Evolutionary conservation across 108 stramenopile genomes (phyloP).

Genomic region (Discostella pseudostelligera): DNA sequence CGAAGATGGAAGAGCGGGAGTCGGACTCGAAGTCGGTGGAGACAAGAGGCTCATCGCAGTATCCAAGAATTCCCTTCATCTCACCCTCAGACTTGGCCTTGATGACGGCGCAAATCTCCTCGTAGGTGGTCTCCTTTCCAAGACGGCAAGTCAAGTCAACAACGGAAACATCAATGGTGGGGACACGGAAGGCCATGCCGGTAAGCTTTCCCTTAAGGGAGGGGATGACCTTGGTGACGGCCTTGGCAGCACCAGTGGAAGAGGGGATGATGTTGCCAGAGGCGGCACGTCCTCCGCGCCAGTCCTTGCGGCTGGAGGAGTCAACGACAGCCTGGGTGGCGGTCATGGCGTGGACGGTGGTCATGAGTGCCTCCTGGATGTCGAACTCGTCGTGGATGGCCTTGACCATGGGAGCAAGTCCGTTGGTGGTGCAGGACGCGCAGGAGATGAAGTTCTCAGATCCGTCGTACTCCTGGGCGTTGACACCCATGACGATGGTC

Average conservation of each 20-base stretch:
- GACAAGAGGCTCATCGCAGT: constrained; percentile 95
- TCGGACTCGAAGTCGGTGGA: constrained; percentile 95
- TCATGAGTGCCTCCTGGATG: constrained; percentile 99
- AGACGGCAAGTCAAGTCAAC: constrained; percentile 94
- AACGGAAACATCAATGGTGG: constrained; percentile 98
- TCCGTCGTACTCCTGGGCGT: constrained; percentile 90
- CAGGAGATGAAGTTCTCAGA: constrained; percentile 95
- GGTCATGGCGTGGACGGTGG: constrained; percentile 99
- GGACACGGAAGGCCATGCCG: constrained; percentile 99
- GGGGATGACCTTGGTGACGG: constrained; percentile 99
- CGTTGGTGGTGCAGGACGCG: constrained; percentile 99
- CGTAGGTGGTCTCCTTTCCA: constrained; percentile 90
- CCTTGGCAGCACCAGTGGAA: constrained; percentile 99
- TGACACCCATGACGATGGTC: constrained; percentile 99
- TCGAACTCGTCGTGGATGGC: constrained; percentile 96
- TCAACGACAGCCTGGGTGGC: constrained; percentile 99
- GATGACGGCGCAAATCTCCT: constrained; percentile 95
- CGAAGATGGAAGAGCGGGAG: constrained; percentile 95
- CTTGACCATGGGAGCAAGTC: constrained; percentile 97
- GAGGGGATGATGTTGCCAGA: constrained; percentile 99
- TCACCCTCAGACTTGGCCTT: constrained; percentile 69
- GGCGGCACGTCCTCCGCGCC: constrained; percentile 99
- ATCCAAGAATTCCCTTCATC: constrained; percentile 98
- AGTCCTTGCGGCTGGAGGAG: constrained; percentile 99
- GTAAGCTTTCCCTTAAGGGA: constrained; percentile 97